A percentile compares a stretch with the other conserved stretches of the same genome.
Conservation (phyloP, 2,329 filamentous ascomycete genomes). For the Fusarium haematococcum region DNA sequence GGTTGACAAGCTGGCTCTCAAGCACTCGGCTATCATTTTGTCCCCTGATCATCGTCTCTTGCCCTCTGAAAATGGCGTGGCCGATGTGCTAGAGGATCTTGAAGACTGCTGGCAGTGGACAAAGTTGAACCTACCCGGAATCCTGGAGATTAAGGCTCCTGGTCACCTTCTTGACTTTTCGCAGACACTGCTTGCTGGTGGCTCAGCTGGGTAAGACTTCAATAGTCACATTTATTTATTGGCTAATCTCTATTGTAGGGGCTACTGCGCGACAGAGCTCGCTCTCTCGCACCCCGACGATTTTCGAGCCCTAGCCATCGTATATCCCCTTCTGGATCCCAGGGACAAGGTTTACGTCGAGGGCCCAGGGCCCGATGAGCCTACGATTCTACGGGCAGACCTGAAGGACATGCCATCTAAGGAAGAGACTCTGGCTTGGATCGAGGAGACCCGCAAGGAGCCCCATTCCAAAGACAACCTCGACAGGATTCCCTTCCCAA, state of each 20-base stretch:
- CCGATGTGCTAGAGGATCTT: constrained; percentile 43
- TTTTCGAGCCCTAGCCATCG: constrained; percentile 23
- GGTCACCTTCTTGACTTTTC: constrained; percentile 25
- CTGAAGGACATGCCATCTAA: constrained; percentile 20
- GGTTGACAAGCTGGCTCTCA: constrained; percentile 35
- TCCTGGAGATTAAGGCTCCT: constrained; percentile 16
- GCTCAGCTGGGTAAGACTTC: constrained; percentile 33
- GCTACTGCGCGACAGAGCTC: constrained; percentile 37
- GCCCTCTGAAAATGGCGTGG: constrained; percentile 40
- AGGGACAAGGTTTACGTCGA: constrained; percentile 28
- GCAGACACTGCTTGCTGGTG: constrained; percentile 23
- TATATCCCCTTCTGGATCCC: constrained; percentile 39
- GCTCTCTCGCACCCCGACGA: constrained; percentile 40
- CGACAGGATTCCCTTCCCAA: constrained; percentile 16
- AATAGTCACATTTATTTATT: rapidly evolving
- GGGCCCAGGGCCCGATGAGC: constrained; percentile 18
- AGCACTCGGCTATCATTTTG: constrained; percentile 41
- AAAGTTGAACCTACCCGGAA: not conserved
- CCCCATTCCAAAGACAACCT: constrained; percentile 20
- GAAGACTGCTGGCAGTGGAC: constrained; percentile 46
- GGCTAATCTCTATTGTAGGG: constrained; percentile 4
- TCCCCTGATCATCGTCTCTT: constrained; percentile 43
- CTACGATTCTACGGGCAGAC: constrained; percentile 17
- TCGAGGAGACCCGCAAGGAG: constrained; percentile 13
- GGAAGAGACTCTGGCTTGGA: constrained; percentile 30